Evolutionary conservation across 2,329 filamentous ascomycete species (phyloP), one percentile per base, ranked within the genome.

Genomic region (Pseudogymnoascus sp.): DNA sequence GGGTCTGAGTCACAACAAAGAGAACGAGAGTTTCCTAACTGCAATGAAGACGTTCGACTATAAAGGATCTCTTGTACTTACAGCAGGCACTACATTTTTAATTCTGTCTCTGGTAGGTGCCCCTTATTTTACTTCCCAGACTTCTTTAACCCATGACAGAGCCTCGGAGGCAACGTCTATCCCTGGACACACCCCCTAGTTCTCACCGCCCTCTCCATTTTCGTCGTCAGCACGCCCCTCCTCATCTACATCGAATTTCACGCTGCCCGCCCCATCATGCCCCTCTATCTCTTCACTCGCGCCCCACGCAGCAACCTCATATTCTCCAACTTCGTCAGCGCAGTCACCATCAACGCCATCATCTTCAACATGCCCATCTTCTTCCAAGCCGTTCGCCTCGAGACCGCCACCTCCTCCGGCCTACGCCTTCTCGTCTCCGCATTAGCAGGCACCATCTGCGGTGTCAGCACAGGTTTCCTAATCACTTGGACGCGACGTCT

Each of bases 361-460:
- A 67, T 82, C 18, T 85, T 85, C 68, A 85, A 85, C 69, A 77
- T 81, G 5, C 88, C 88, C 0, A 75, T 92, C 6, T 92, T 86
- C 74, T 91, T 89, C 73, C 87, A 90, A 69, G 86, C 84, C 35
- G 86, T 90, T 23, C 83, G 89, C 55, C 78, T 88, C 58, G 83
- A 85, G 61, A 80, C 78, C 5, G 84, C 88, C 13, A 90, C 88
- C 0, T 75, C 78, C 21, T 89, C 88, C 0, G 88, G 88, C n/a
- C 79, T 90, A 26, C 81, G 84, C 41, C 83, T 92, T 59, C 79
- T 89, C 18, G 75, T 85, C 5, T 83, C 85, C 3, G 82, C 83
- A 0, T 65, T 84, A 23, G 79, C 79, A 2, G 72, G 81, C 26
- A 83, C 83, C 41, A 48, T 72, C 33, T 73, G 77, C 5, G 85